Evolutionary conservation across 2,329 filamentous ascomycete genomes (phyloP).

Genomic region (Aureobasidium namibiae): DNA sequence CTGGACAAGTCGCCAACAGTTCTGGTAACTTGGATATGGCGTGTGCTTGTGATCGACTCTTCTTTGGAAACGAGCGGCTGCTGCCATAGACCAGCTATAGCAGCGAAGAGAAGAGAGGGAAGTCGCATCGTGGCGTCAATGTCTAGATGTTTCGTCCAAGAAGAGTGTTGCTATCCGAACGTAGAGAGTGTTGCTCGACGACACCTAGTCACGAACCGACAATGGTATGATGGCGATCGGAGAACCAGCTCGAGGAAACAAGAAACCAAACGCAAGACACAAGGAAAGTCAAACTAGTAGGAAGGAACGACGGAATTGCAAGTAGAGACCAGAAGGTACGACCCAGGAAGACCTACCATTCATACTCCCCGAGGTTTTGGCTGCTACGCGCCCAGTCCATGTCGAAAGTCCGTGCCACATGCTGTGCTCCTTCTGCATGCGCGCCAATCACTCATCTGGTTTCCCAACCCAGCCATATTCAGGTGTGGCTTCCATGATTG

Average conservation of each 20-base stretch:
- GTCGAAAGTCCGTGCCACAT: slow-evolving; percentile 7
- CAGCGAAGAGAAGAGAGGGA: not conserved
- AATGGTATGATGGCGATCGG: not conserved
- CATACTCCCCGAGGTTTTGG: not conserved
- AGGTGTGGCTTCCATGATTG: not conserved
- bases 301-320: not conserved
- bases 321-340: not conserved
- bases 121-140: not conserved
- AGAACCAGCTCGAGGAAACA: not conserved
- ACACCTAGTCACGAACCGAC: not conserved
- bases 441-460: not conserved
- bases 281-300: not conserved
- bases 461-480: too few species aligned
- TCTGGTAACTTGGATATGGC: not conserved
- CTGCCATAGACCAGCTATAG: slow-evolving; percentile 11
- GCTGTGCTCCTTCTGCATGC: not conserved
- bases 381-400: slow-evolving; percentile 3
- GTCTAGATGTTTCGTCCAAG: too few species aligned
- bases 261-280: not conserved
- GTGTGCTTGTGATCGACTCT: not conserved
- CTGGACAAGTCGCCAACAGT: not conserved
- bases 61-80: slow-evolving; percentile 1
- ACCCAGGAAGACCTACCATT: slow-evolving; percentile 7
- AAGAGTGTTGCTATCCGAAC: too few species aligned
- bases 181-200: not conserved